Evolutionary conservation across 2,329 filamentous ascomycete species (phyloP), one percentile per base, ranked within the genome.

Genomic region (Cladophialophora exuberans): DNA sequence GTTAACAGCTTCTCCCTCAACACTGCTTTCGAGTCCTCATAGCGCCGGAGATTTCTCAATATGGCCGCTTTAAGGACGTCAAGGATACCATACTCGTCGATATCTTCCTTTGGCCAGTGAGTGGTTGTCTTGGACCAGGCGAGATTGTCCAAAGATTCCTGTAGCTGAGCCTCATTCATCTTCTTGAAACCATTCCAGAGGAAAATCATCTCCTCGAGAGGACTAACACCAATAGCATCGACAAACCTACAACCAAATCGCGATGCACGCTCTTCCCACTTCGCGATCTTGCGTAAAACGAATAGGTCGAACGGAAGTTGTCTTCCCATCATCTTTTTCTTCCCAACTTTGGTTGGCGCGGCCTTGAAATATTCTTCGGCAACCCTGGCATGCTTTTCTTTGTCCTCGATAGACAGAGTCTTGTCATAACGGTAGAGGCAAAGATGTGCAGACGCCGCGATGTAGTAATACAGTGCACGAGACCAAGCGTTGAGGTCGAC

Each of bases 291-390:
- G 54, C 91, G 85, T 48, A 83, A 79, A 10, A 94, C 85, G 65
- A 95, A 97, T 3, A 87, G 77, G 69, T 99, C 94, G 60, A 99
- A 91, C 0, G 94, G 94, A 9, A 97, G 78, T 65, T 95, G 90
- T 18, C 87, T 84, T 0, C 90, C 88, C 87, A 97, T 89, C 70
- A 99, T 90, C 35, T 84, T 85, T 74, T 96, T 96, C 73, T 89
- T 91, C 33, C 92, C 92, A 0, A 88, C 86, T 45, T 89, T 79
- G 0, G 83, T 79, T 0, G 89, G 87, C 0, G 87, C 89, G 65
- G 86, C 88, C 35, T 83, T 79, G 61, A 97, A 78, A 45, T 87
- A 81, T 52, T 88, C 82, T 46, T 86, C 84, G 0, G 91, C 88
- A 57, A 81, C 79, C 51, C 76, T 73, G 62, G 86, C 88, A 62